phyloP scores from a whole-genome alignment of 202 grass and related monocot genomes.

The Saccharum hybrid region DNA sequence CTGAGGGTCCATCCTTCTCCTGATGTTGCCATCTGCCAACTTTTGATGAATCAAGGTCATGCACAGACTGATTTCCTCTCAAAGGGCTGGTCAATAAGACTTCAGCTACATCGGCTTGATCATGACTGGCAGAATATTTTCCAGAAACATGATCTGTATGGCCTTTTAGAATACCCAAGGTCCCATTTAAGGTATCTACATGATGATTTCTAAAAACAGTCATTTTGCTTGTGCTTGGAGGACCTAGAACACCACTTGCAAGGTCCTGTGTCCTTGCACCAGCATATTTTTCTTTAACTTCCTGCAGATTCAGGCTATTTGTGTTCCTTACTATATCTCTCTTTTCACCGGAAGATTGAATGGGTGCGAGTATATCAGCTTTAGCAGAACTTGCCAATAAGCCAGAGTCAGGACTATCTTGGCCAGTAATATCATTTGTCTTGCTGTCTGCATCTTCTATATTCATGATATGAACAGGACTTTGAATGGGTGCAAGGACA shows the following conservation, averaged over 20 bases:
- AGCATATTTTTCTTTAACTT: slow-evolving; percentile 38
- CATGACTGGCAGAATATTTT: not conserved
- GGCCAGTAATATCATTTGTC: not conserved
- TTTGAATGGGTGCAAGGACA: slow-evolving; percentile 17
- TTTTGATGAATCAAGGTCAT: slow-evolving; percentile 22
- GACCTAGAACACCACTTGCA: not conserved
- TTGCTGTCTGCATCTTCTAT: not conserved
- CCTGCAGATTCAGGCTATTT: slow-evolving; percentile 9
- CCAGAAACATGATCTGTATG: not conserved
- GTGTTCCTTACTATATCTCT: slow-evolving; percentile 34
- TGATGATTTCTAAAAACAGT: slow-evolving; percentile 37
- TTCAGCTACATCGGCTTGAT: not conserved
- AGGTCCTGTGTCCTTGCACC: slow-evolving; percentile 1
- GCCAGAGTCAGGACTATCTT: slow-evolving; percentile 6
- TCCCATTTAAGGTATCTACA: slow-evolving; percentile 33
- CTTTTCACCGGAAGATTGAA: not conserved
- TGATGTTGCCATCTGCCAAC: not conserved
- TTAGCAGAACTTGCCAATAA: slow-evolving; percentile 19
- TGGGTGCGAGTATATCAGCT: not conserved
- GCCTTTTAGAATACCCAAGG: not conserved
- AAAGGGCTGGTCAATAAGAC: slow-evolving; percentile 5
- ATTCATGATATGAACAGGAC: slow-evolving; percentile 29
- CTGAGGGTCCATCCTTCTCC: slow-evolving; percentile 3
- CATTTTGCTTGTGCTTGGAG: slow-evolving; percentile 36
- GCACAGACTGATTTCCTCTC: not conserved